Evolutionary conservation across 106 monocot genomes (phyloP).

Genomic region (Dendrobium catenatum): DNA sequence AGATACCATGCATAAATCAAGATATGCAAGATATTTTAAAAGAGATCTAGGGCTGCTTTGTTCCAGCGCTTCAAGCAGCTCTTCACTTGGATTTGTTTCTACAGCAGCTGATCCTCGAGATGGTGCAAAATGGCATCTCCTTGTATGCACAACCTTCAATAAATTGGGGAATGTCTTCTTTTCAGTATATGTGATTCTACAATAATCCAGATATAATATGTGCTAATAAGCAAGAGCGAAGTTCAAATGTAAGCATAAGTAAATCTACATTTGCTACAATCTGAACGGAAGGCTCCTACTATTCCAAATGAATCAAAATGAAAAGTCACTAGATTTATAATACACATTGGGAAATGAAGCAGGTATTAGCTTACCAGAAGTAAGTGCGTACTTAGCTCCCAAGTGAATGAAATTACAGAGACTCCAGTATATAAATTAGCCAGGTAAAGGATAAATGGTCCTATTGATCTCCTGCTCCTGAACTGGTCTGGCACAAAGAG

Average conservation of each 20-base stretch:
- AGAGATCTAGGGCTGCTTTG: slow-evolving; percentile 76
- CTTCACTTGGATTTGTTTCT: slow-evolving; percentile 90
- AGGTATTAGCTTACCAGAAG: slow-evolving; percentile 47
- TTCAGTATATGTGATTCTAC: not conserved
- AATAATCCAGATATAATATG: not conserved
- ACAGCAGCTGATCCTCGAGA: slow-evolving; percentile 88
- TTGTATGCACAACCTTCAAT: slow-evolving; percentile 72
- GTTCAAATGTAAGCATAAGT: not conserved
- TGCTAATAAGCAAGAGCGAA: not conserved
- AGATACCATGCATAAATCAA: slow-evolving; percentile 72
- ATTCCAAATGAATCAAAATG: not conserved
- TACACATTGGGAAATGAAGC: not conserved
- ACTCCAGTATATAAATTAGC: slow-evolving; percentile 44
- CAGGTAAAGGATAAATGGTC: slow-evolving; percentile 35
- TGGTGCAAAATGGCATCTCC: slow-evolving; percentile 77
- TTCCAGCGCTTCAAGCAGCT: slow-evolving; percentile 73
- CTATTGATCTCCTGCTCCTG: slow-evolving; percentile 29
- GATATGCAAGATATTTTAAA: slow-evolving; percentile 81
- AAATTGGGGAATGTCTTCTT: not conserved
- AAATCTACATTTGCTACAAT: not conserved
- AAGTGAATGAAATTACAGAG: slow-evolving; percentile 53
- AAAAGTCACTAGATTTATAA: not conserved
- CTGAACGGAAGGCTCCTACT: not conserved
- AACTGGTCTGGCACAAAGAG: slow-evolving; percentile 43
- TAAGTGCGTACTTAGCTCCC: slow-evolving; percentile 84